Base-by-base conservation (phyloP, 78 protist genomes). In the Goniomonas avonlea region DNA sequence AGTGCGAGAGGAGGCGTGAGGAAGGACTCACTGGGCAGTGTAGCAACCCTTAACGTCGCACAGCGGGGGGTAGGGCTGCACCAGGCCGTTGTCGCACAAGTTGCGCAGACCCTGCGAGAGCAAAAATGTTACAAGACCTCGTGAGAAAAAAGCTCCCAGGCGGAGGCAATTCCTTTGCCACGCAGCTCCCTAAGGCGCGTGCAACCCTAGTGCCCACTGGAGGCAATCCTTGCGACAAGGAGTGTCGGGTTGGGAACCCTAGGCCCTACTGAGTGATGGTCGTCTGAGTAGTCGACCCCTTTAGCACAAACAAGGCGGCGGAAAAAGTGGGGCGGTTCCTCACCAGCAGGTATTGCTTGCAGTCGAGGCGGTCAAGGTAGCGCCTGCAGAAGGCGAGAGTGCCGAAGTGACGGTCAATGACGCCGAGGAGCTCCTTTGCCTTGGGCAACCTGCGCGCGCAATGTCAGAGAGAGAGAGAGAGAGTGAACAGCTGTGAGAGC, bases 331-430 rank as follows among this genome's bases (percentile, higher is more conserved):
- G n/a, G n/a, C n/a, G n/a, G n/a, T n/a, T n/a, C n/a, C n/a, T n/a
- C n/a, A n/a, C n/a, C 27, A 63, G 71, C 31, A 63, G 71, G 45
- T 63, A 63, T 43, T 63, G 71, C 43, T 63, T 63, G 71, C 71
- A 63, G 20, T 43, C 71, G 29, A 63, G 43, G 37, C 71, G 71
- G 43, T 63, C 71, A 41, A 94, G 61, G 70, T 83, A 94, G 32
- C 95, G 88, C 13, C 94, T 83, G 87, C 97, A 89, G 83, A 97
- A 97, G 60, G 98, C 94, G 23, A 97, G 88, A 32, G 99, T 94
- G 63, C 92, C 97, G 71, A 91, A 95, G 85, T 85, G 13, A 18
- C 71, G 41, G 38, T 63, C 71, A 70, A 97, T 95, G 56, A 45
- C 43, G 50, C 60, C 31, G 40, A 94, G 88, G 41, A 97, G 90